Percentiles rank a stretch among this genome's conserved stretches.
phyloP scores from a whole-genome alignment of 768 basidiomycete genomes.

The Leccinum barrowsii region DNA sequence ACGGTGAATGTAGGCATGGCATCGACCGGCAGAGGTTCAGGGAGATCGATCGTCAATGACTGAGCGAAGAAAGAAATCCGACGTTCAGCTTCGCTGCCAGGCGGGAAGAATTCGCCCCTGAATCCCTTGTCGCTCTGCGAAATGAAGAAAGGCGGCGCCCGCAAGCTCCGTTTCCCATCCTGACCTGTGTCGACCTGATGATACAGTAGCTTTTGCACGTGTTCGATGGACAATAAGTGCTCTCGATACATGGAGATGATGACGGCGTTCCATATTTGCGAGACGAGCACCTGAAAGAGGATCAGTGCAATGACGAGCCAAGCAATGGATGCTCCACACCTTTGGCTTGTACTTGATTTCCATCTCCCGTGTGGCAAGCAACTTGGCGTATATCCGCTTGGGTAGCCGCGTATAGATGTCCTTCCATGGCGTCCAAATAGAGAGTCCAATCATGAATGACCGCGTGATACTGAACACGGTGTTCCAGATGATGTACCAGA shows the following conservation, averaged over 20 bases:
- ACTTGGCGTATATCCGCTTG: conserved; percentile 94
- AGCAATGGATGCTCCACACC: conserved; percentile 41
- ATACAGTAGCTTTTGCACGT: conserved; percentile 96
- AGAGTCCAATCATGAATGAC: conserved; percentile 86
- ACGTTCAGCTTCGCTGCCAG: conserved; percentile 92
- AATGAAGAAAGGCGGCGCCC: conserved; percentile 98
- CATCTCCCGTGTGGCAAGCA: conserved; percentile 92
- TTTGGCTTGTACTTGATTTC: conserved; percentile 99
- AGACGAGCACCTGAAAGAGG: conserved; percentile 77
- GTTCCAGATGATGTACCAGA: conserved; percentile 99
- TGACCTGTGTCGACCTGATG: conserved; percentile 87
- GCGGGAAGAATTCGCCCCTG: conserved; percentile 89
- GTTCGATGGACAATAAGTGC: conserved; percentile 96
- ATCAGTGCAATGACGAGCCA: neutral
- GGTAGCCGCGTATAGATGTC: conserved; percentile 95
- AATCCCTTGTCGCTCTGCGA: conserved; percentile 86
- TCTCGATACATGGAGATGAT: conserved; percentile 99
- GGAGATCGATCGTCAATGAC: conserved; percentile 92
- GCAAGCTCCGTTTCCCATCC: conserved; percentile 85
- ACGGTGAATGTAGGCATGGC: conserved; percentile 99
- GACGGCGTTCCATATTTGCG: conserved; percentile 99
- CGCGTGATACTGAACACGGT: conserved; percentile 87
- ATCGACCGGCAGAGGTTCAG: conserved; percentile 91
- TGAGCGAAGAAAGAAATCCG: conserved; percentile 99
- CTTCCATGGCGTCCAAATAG: conserved; percentile 99